Conservation (phyloP, 2,329 filamentous ascomycete species). For the Lecanicillium sp. region DNA sequence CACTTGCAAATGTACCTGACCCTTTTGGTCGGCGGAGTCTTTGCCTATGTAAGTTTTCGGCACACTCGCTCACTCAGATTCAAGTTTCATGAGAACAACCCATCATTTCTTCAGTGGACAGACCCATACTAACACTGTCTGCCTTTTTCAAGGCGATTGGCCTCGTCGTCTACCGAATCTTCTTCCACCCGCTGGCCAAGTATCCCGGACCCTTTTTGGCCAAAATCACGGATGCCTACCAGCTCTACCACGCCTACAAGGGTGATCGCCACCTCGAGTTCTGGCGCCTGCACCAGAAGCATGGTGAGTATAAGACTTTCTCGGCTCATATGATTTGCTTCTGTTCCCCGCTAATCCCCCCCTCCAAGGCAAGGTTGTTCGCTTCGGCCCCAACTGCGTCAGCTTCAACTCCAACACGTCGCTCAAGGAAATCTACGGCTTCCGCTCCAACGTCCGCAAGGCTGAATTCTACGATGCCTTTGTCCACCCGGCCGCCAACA, state of each 20-base stretch:
- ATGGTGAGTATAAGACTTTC: constrained; percentile 40
- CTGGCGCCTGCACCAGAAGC: constrained; percentile 60
- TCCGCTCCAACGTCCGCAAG: constrained; percentile 56
- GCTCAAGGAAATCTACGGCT: constrained; percentile 58
- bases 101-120: not conserved
- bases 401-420: constrained; percentile 68
- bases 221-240: constrained; percentile 55
- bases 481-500: constrained; percentile 62
- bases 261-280: constrained; percentile 69
- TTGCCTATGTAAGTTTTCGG: constrained; percentile 31
- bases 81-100: not conserved
- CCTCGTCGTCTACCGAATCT: constrained; percentile 47
- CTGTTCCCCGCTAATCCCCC: too few relatives aligned
- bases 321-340: constrained; percentile 1
- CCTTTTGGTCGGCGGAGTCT: constrained; percentile 23
- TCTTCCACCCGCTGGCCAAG: constrained; percentile 55
- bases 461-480: constrained; percentile 67
- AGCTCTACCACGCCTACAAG: constrained; percentile 66
- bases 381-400: constrained; percentile 69
- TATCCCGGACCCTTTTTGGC: constrained; percentile 58
- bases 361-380: constrained; percentile 51
- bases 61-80: not conserved
- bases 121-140: not conserved
- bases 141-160: constrained; percentile 23
- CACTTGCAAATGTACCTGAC: constrained; percentile 33